Conservation (phyloP, 106 monocot species). For the Acorus calamus region DNA sequence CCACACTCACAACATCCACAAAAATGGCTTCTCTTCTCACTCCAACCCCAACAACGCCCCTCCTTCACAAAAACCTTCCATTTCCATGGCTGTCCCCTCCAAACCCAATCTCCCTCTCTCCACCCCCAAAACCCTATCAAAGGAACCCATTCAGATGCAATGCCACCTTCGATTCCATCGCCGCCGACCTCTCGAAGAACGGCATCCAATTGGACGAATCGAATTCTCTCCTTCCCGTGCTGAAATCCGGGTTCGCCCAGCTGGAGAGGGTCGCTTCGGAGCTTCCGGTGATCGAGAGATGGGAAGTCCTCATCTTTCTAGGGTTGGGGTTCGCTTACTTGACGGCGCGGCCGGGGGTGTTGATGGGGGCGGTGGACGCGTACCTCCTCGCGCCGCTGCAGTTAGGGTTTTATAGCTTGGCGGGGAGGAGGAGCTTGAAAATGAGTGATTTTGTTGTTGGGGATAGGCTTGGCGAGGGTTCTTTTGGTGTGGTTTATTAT, state of each 20-base stretch:
- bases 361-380: conserved; percentile 77
- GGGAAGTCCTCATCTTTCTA: conserved; percentile 35
- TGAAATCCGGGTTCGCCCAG: conserved; percentile 22
- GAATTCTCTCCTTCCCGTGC: conserved; percentile 18
- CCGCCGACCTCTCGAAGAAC: conserved; percentile 16
- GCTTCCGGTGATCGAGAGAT: conserved; percentile 42
- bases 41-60: conserved; percentile 9
- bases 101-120: conserved; percentile 1
- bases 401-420: conserved; percentile 43
- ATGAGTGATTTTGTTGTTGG: conserved; percentile 84
- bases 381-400: conserved; percentile 82
- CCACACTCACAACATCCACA: background rate
- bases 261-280: conserved; percentile 13
- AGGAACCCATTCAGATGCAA: conserved; percentile 18
- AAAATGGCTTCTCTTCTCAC: conserved; percentile 41
- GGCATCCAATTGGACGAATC: conserved; percentile 27
- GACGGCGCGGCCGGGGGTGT: conserved; percentile 83
- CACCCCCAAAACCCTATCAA: background rate
- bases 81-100: conserved; percentile 13
- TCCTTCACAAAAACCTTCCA: conserved; percentile 9
- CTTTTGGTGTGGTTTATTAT: conserved; percentile 76
- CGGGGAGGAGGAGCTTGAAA: conserved; percentile 67
- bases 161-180: conserved; percentile 12
- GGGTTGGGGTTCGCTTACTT: conserved; percentile 61
- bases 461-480: conserved; percentile 73